Evolutionary conservation across 768 basidiomycete genomes (phyloP), one percentile per base, ranked within the genome.

Genomic region (Calocybe indica): DNA sequence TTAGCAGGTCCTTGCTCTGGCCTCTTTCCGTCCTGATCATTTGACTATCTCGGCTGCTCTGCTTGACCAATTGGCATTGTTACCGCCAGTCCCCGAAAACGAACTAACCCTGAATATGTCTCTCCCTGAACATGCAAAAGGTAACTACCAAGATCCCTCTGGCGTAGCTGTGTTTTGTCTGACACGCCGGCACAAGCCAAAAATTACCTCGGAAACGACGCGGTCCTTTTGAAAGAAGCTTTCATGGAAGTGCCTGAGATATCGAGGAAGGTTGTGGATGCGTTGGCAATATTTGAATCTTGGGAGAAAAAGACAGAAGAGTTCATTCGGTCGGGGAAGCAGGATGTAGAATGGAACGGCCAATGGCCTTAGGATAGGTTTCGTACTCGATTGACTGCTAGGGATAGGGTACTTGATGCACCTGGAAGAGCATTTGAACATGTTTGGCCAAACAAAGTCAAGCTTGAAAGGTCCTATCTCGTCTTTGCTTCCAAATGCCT

Each of bases 241-340:
- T 51, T 78, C 14, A 61, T 55, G 6, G 50, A 51, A 1, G 71
- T 76, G 45, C 47, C 56, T 29, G 74, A 75, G 50, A 59, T 67
- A 8, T 61, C 64, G 8, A 63, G 74, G 31, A 75, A 74, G 52
- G 58, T 78, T 33, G 49, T 59, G 8, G 75, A 77, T 52, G 76
- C 77, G 13, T 54, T 78, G 40, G 51, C 55, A 40, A 67, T 75
- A 13, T 76, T 78, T 51, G 68, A 56, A 1, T 67, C 68, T 52
- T 68, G 61, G 51, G 77, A 79, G 58, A 55, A 48, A 47, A 67
- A 69, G 53, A 69, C 68, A 34, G 71, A 62, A 58, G 62, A 63
- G 40, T 61, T 60, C 30, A 32, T 43, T 15, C 31, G 42, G 30
- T 32, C 30, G 13, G 42, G 42, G 7, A 30, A 15, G 10, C 13